These are phyloP conservation scores for Colletotrichum sp. DNA, from an alignment of 2,329 filamentous ascomycete genomes.

Conservation along the genomic window DNA sequence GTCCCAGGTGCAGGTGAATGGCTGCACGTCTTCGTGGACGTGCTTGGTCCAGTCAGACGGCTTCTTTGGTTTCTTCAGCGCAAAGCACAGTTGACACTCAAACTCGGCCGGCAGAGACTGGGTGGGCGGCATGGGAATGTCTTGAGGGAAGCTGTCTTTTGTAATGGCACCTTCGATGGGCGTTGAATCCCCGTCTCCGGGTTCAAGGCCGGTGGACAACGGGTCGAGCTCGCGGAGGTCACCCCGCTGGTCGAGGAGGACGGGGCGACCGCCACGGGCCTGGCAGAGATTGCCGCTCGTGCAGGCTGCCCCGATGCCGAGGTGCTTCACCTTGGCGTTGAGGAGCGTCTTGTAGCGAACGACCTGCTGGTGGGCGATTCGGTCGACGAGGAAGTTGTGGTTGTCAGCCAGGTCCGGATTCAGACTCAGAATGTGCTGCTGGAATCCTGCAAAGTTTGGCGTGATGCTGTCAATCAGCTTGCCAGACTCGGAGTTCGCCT, in stretches of 20 bases:
- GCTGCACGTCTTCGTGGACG: slow-evolving; percentile 90
- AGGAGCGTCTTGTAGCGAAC: slow-evolving; percentile 80
- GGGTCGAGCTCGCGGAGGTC: slow-evolving; percentile 65
- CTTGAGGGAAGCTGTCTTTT: slow-evolving; percentile 76
- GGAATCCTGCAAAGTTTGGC: slow-evolving; percentile 79
- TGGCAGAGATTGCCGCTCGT: slow-evolving; percentile 67
- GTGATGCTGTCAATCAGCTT: slow-evolving; percentile 71
- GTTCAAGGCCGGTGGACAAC: slow-evolving; percentile 49
- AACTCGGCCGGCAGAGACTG: slow-evolving; percentile 81
- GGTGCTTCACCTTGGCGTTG: slow-evolving; percentile 73
- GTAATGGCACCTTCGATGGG: slow-evolving; percentile 72
- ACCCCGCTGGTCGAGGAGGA: slow-evolving; percentile 64
- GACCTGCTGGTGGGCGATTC: slow-evolving; percentile 82
- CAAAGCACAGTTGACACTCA: slow-evolving; percentile 88
- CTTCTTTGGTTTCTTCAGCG: slow-evolving; percentile 84
- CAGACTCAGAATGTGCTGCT: slow-evolving; percentile 71
- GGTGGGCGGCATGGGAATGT: slow-evolving; percentile 83
- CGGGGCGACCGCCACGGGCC: slow-evolving; percentile 69
- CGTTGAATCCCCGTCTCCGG: slow-evolving; percentile 68
- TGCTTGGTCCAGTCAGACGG: slow-evolving; percentile 98
- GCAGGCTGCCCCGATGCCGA: slow-evolving; percentile 66
- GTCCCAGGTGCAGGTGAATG: slow-evolving; percentile 91
- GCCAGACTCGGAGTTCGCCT: slow-evolving; percentile 65
- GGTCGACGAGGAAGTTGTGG: slow-evolving; percentile 72
- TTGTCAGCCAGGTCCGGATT: slow-evolving; percentile 71